phyloP scores from a whole-genome alignment of 1,284 basidiomycete species.

The Fomitiporia mediterranea region DNA sequence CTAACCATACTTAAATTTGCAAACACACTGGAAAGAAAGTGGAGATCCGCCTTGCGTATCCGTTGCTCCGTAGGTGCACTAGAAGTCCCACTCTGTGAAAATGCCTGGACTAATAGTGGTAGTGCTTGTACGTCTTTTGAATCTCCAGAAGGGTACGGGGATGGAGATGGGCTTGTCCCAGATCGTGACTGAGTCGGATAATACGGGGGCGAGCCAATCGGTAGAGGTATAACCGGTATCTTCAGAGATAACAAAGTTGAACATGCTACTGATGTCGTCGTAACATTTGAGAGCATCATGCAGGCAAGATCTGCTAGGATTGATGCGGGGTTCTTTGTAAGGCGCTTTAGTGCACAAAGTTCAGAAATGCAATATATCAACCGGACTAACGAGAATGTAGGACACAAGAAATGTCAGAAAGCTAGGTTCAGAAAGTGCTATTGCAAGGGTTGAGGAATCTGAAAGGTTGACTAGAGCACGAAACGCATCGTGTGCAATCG shows the following conservation, averaged over 20 bases:
- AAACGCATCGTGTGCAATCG: conserved; percentile 93
- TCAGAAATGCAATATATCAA: not conserved
- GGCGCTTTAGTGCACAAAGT: not conserved
- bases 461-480: conserved; percentile 92
- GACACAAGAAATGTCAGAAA: conserved; percentile 86
- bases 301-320: conserved; percentile 91
- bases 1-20: conserved; percentile 82
- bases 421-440: conserved; percentile 65
- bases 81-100: conserved; percentile 64
- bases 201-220: conserved; percentile 40
- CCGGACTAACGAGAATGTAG: conserved; percentile 79
- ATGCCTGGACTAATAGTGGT: conserved; percentile 80
- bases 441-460: conserved; percentile 71
- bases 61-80: conserved; percentile 41
- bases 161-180: conserved; percentile 62
- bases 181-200: conserved; percentile 74
- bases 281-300: conserved; percentile 96
- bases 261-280: conserved; percentile 72
- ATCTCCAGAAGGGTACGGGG: conserved; percentile 56
- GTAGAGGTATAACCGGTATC: conserved; percentile 57
- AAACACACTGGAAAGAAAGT: conserved; percentile 90
- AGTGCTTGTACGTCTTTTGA: conserved; percentile 58
- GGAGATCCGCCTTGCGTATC: conserved; percentile 69
- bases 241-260: conserved; percentile 63
- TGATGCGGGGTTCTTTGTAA: conserved; percentile 74